Evolutionary conservation across 192 early-diverging fungal species (phyloP), one percentile per base, ranked within the genome.

Genomic region (Backusella circina): DNA sequence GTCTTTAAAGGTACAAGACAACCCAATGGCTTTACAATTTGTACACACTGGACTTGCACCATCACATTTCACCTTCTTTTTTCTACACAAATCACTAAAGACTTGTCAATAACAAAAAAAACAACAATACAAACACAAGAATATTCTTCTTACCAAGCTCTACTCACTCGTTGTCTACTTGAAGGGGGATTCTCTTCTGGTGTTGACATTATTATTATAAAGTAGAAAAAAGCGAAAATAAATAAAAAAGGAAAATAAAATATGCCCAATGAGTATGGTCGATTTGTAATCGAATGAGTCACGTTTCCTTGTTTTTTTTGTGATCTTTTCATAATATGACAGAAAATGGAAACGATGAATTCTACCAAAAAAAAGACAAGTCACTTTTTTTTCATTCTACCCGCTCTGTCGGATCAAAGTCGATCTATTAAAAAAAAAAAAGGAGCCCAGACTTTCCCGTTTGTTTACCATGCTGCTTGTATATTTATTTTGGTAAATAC

Each of bases 41-140:
- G 84, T 88, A 68, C 94, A 95, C 16, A 85, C 72, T 21, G 92
- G 90, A 26, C 81, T 84, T n/a, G 81, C 75, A 12, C 91, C 93
- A 78, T 95, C 91, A 75, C 93, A 95, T 73, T 92, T 93, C 67
- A 93, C 91, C 79, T 95, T 95, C 79, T 94, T 94, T 33, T 89
- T 85, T 71, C 93, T 80, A 79, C 94, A 95, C 30, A 84, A 83
- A 78, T 95, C 94, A 81, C 94, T 88, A 70, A n/a, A 72, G 13
- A 38, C n/a, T 7, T 13, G 30, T 36, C 16, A 54, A 28, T 28
- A 30, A 16, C 18, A 64, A 37, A 21, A 6, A 67, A 54, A 18
- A 18, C 1, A 28, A 37, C 18, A 23, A 33, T 6, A 16, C 2
- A 68, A 3, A 23, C 21, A 36, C 28, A 18, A 57, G 10, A 12